These are phyloP conservation scores for Ceratocystiopsis minuta DNA, from an alignment of 2,329 filamentous ascomycete genomes.

Conservation along the genomic window DNA sequence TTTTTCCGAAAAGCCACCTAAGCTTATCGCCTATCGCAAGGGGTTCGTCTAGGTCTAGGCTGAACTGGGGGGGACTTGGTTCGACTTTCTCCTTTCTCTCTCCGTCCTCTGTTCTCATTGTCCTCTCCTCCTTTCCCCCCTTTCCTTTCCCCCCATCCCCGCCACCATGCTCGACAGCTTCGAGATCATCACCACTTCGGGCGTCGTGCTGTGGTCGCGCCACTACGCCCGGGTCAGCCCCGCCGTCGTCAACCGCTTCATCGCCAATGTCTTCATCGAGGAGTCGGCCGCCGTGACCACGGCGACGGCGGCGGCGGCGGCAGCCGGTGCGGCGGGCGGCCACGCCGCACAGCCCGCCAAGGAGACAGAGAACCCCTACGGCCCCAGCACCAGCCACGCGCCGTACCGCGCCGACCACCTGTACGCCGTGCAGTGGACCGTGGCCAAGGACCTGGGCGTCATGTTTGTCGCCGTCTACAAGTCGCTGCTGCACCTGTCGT, in stretches of 20 bases:
- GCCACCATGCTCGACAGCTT: conserved; percentile 86
- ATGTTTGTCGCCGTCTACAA: conserved; percentile 98
- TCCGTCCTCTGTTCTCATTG: not conserved
- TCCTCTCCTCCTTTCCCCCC: not conserved
- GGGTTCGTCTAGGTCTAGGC: too few species aligned
- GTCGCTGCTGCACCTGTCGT: conserved; percentile 82
- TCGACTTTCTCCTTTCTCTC: not conserved
- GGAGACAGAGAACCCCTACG: too few species aligned
- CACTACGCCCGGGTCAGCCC: conserved; percentile 65
- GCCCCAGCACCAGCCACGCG: conserved; percentile 18
- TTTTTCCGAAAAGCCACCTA: too few species aligned
- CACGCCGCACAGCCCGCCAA: too few species aligned
- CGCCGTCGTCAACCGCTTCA: conserved; percentile 80
- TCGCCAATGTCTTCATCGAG: conserved; percentile 94
- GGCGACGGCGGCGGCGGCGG: conserved; percentile 39
- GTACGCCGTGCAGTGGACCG: conserved; percentile 91
- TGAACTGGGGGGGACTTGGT: too few species aligned
- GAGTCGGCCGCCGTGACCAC: conserved; percentile 50
- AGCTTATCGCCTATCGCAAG: too few species aligned
- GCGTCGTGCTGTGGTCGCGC: conserved; percentile 91
- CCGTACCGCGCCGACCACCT: conserved; percentile 77
- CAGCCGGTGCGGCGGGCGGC: too few species aligned
- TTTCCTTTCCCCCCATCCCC: too few species aligned
- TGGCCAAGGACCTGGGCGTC: conserved; percentile 77
- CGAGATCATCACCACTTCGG: conserved; percentile 88